Percentiles rank a stretch among this genome's conserved stretches.
Evolutionary conservation across 23 red algal genomes (phyloP).

Genomic region (Gracilariopsis chorda): DNA sequence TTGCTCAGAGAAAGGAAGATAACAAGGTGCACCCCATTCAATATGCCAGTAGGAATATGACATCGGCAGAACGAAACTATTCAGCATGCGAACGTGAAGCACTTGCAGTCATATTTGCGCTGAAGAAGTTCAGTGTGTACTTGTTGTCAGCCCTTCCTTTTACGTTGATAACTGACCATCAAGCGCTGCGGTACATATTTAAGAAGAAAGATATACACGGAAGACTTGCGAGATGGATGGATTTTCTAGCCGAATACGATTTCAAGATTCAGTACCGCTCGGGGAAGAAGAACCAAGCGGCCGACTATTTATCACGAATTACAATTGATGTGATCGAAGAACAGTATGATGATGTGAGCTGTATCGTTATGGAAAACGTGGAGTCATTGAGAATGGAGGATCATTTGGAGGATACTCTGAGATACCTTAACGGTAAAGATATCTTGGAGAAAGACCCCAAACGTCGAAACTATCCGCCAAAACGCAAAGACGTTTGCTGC

Average conservation of each 20-base stretch:
- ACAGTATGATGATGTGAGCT: too few relatives aligned
- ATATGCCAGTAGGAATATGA: not conserved
- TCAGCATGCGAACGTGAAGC: not conserved
- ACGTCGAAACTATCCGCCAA: too few relatives aligned
- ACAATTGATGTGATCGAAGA: too few relatives aligned
- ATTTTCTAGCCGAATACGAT: not conserved
- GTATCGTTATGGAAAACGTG: too few relatives aligned
- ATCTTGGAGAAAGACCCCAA: too few relatives aligned
- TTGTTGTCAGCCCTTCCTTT: not conserved
- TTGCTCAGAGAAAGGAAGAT: not conserved
- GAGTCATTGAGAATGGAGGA: too few relatives aligned
- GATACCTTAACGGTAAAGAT: too few relatives aligned
- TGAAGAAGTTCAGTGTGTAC: not conserved
- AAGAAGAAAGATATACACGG: slow-evolving; percentile 2
- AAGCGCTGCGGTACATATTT: not conserved
- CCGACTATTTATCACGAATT: not conserved
- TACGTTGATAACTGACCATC: not conserved
- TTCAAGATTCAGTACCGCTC: not conserved
- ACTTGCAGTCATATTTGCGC: not conserved
- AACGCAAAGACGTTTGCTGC: too few relatives aligned
- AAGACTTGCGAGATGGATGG: not conserved
- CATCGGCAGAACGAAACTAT: slow-evolving; percentile 3
- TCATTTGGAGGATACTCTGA: too few relatives aligned
- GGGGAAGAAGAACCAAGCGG: not conserved
- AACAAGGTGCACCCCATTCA: not conserved